Evolutionary conservation across 768 basidiomycete genomes (phyloP).

Genomic region (Phlebiopsis flavidoalba): DNA sequence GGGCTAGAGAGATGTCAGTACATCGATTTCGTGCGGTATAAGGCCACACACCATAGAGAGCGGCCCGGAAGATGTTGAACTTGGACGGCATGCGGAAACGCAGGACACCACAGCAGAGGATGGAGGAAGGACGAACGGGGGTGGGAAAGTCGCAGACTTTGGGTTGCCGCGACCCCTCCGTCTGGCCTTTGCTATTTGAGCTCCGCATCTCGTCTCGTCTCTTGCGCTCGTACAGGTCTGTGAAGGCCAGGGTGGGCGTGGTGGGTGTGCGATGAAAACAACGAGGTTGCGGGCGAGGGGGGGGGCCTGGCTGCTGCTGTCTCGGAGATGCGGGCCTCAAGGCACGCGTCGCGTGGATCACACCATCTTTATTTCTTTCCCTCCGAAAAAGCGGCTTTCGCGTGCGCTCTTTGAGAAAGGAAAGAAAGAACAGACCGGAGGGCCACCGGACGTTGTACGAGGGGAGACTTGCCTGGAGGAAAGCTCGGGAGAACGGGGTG

Average conservation of each 20-base stretch:
- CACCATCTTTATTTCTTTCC: not conserved
- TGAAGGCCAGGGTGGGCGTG: not conserved
- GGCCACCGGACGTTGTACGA: not conserved
- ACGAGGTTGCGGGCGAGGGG: slow-evolving; percentile 12
- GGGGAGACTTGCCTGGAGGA: slow-evolving; percentile 4
- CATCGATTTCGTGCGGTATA: slow-evolving; percentile 4
- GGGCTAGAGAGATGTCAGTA: slow-evolving; percentile 33
- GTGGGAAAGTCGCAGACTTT: slow-evolving; percentile 21
- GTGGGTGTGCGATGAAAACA: slow-evolving; percentile 8
- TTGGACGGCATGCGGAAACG: slow-evolving; percentile 54
- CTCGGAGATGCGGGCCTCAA: not conserved
- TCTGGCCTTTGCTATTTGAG: slow-evolving; percentile 21
- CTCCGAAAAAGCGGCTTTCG: not conserved
- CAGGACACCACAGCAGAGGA: slow-evolving; percentile 11
- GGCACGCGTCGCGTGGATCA: not conserved
- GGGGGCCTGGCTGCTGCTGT: not conserved
- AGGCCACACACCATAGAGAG: slow-evolving; percentile 55
- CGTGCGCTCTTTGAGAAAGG: not conserved
- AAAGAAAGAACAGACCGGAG: not conserved
- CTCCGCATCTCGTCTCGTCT: slow-evolving; percentile 15
- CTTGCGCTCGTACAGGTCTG: not conserved
- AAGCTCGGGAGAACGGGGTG: not conserved
- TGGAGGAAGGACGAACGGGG: slow-evolving; percentile 16
- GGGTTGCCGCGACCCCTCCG: slow-evolving; percentile 10
- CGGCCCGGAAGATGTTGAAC: slow-evolving; percentile 65